phyloP scores from a whole-genome alignment of 2,329 filamentous ascomycete species.

The Byssothecium circinans region DNA sequence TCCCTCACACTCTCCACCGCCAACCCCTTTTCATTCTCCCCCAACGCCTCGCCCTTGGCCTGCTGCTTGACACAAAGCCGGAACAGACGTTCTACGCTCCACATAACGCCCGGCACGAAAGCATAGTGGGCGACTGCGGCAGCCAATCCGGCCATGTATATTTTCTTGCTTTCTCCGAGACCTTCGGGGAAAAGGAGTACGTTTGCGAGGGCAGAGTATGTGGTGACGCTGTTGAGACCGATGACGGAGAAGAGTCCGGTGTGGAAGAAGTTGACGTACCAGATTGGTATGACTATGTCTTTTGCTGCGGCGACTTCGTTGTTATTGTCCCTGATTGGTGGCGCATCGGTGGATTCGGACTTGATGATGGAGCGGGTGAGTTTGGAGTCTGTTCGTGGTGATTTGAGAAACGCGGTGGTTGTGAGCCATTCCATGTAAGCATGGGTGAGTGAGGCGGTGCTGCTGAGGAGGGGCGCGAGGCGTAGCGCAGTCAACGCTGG shows the following conservation, averaged over 20 bases:
- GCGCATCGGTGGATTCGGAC: background rate
- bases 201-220: constrained; percentile 15
- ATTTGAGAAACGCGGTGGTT: constrained; percentile 20
- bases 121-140: constrained; percentile 23
- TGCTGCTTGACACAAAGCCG: constrained; percentile 13
- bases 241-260: constrained; percentile 20
- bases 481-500: constrained; percentile 21
- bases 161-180: constrained; percentile 4
- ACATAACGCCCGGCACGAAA: constrained; percentile 21
- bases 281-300: constrained; percentile 15
- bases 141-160: constrained; percentile 16
- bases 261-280: constrained; percentile 26
- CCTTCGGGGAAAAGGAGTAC: constrained; percentile 10
- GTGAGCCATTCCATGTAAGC: constrained; percentile 31
- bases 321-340: background rate
- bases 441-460: constrained; percentile 29
- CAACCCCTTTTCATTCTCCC: constrained; percentile 4
- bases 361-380: constrained; percentile 5
- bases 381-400: constrained; percentile 8
- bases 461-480: constrained; percentile 23
- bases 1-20: constrained; percentile 15
- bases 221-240: constrained; percentile 19
- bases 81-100: constrained; percentile 16
- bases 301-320: constrained; percentile 11
- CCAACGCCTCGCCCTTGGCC: background rate